phyloP scores from a whole-genome alignment of 345 rosid genomes.

The Geranium brycei region DNA sequence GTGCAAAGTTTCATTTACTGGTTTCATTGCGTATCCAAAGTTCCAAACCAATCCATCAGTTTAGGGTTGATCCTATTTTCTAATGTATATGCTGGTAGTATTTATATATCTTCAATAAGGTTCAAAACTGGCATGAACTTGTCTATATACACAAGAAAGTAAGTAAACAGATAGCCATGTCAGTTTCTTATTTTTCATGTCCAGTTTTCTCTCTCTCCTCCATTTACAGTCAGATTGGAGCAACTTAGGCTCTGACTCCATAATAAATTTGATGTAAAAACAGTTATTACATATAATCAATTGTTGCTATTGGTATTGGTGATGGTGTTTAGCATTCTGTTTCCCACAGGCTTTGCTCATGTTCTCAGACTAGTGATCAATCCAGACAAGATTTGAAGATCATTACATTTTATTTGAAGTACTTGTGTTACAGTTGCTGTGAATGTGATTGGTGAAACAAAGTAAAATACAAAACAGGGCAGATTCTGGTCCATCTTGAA shows the following conservation, averaged over 20 bases:
- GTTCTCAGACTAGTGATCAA: no score
- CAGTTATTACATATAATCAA: no score
- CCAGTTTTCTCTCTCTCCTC: not conserved
- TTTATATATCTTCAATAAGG: not conserved
- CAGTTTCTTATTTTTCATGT: not conserved
- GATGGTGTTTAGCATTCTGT: no score
- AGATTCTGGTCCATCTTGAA: no score
- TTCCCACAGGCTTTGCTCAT: no score
- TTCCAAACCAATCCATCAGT: not conserved
- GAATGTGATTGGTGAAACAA: no score
- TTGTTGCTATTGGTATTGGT: no score
- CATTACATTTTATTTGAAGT: no score
- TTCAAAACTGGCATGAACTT: not conserved
- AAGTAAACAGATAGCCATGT: not conserved
- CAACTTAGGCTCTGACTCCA: not conserved
- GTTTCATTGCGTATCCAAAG: not conserved
- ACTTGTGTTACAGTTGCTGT: no score
- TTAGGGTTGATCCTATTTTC: constrained; percentile 1
- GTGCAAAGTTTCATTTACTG: not conserved
- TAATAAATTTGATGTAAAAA: no score
- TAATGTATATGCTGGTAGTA: not conserved
- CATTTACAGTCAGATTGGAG: not conserved
- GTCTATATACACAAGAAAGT: not conserved
- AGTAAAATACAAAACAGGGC: no score
- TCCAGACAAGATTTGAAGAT: no score